phyloP scores from a whole-genome alignment of 768 basidiomycete species.

The Hysterangium stoloniferum region DNA sequence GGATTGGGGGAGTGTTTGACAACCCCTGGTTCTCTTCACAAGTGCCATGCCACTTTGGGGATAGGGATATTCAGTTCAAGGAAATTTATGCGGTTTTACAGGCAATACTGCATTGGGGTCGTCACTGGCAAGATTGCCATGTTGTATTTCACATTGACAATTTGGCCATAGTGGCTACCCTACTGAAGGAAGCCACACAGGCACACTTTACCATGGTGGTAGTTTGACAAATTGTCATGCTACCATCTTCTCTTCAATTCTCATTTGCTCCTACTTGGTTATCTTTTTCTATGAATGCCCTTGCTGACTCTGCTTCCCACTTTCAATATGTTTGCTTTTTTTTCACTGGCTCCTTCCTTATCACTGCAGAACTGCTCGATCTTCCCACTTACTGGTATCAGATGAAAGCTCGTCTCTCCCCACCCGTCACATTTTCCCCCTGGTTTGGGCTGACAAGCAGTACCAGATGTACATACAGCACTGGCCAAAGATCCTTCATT shows the following conservation, averaged over 20 bases:
- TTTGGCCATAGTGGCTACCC: constrained; percentile 17
- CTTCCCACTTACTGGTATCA: constrained; percentile 2
- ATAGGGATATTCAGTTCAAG: constrained; percentile 28
- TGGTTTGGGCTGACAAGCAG: constrained; percentile 9
- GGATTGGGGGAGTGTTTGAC: constrained; percentile 19
- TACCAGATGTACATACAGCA: constrained; percentile 13
- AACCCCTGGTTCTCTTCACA: constrained; percentile 22
- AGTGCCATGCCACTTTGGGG: constrained; percentile 19
- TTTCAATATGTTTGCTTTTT: constrained; percentile 19
- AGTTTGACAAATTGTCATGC: constrained; percentile 13
- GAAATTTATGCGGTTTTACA: constrained; percentile 20
- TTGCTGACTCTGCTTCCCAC: too few relatives aligned
- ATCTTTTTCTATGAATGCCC: constrained; percentile 12
- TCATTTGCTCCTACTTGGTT: constrained; percentile 13
- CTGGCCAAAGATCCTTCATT: too few relatives aligned
- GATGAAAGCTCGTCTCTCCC: not conserved
- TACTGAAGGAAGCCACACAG: constrained; percentile 8
- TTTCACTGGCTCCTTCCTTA: constrained; percentile 22
- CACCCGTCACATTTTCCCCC: not conserved
- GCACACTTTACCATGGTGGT: constrained; percentile 10
- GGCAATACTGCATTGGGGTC: constrained; percentile 24
- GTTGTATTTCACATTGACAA: constrained; percentile 26
- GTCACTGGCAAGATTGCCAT: constrained; percentile 20
- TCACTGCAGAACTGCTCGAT: constrained; percentile 6
- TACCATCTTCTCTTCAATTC: constrained; percentile 13